Evolutionary conservation across 768 basidiomycete species (phyloP).

Genomic region (Naganishia randhawae): DNA sequence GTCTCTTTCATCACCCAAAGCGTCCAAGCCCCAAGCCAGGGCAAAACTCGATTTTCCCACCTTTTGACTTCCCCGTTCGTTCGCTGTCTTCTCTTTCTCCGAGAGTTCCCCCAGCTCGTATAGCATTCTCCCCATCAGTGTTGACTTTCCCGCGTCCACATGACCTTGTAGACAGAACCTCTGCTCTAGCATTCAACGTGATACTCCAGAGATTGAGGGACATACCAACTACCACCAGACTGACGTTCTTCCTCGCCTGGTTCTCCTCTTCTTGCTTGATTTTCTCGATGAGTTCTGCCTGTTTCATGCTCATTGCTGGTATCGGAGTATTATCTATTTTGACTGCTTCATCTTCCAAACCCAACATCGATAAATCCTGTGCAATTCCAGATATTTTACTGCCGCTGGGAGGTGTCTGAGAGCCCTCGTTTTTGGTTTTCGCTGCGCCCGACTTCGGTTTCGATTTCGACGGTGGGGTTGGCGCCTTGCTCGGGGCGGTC

Average conservation of each 20-base stretch:
- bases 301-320: conserved; percentile 66
- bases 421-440: conserved; percentile 38
- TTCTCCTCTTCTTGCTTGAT: conserved; percentile 59
- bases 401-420: conserved; percentile 29
- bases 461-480: conserved; percentile 23
- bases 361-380: conserved; percentile 71
- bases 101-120: conserved; percentile 86
- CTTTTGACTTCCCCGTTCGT: conserved; percentile 83
- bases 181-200: no score
- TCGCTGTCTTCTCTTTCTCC: conserved; percentile 75
- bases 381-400: conserved; percentile 25
- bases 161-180: conserved; percentile 61
- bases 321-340: conserved; percentile 54
- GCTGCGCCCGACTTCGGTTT: conserved; percentile 37
- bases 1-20: conserved; percentile 84
- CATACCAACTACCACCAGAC: conserved; percentile 86
- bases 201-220: conserved; percentile 5
- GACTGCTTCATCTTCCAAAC: conserved; percentile 58
- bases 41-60: conserved; percentile 92
- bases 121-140: conserved; percentile 87
- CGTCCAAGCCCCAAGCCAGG: conserved; percentile 97
- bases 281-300: conserved; percentile 79
- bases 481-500: not conserved
- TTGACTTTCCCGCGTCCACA: conserved; percentile 98
- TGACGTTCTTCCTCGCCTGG: conserved; percentile 64